Base-by-base conservation (phyloP, 2,329 filamentous ascomycete genomes). In the Curvularia sp. region DNA sequence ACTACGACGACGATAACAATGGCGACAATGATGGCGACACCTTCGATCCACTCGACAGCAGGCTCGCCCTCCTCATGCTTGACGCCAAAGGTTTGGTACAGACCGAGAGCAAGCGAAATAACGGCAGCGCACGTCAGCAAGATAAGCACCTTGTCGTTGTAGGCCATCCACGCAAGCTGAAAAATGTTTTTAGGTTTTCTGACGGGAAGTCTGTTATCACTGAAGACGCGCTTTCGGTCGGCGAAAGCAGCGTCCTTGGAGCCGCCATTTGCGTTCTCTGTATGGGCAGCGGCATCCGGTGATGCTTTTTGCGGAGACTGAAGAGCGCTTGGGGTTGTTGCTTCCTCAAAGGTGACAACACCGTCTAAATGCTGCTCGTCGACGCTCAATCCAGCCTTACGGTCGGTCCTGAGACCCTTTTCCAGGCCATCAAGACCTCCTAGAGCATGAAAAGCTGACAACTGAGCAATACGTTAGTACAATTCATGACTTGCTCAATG, bases 1-100 rank as follows among this genome's bases (percentile, higher is more conserved):
- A 92, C 90, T 20, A 89, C 76, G 3, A 93, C 88, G 47, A 93
- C 91, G 62, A 93, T 88, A 15, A 89, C 73, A 60, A 93, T 91
- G 50, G 90, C 91, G 22, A 89, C 85, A 43, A 92, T 88, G 63
- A 93, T 92, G 7, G 91, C 90, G 10, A 93, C 87, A 63, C 90
- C 90, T 76, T 94, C 91, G 5, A 93, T 88, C 91, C 91, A 94
- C 74, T 93, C 88, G 12, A 92, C 87, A 35, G 84, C 84, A 5
- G 86, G 70, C 53, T 68, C 82, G 20, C 73, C 76, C 9, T 82
- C 75, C 5, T 81, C 75, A 61, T 90, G 87, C 4, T 81, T 65
- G 2, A 83, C 82, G 15, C 84, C 86, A 50, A 89, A 82, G 1
- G 89, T 88, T 69, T 93, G 88, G 67, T 92, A 92, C 1, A 93